Evolutionary conservation across 164 flowering plant genomes (phyloP).

Genomic region (Saururus chinensis): DNA sequence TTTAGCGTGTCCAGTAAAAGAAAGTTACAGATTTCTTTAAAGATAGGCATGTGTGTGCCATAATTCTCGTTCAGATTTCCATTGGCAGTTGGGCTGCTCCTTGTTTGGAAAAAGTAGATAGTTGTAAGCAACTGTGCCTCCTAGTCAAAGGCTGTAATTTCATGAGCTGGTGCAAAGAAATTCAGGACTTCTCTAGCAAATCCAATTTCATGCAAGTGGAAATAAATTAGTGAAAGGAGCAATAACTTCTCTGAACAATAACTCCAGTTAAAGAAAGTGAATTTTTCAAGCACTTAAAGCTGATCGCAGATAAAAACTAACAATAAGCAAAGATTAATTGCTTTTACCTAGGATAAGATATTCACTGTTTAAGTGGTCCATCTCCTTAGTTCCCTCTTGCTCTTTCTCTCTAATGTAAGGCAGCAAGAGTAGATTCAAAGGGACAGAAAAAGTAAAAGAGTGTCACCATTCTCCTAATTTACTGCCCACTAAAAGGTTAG

Average conservation of each 20-base stretch:
- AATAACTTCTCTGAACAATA: not conserved
- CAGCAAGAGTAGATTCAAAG: not conserved
- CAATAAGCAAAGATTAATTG: not conserved
- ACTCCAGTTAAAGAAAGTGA: not conserved
- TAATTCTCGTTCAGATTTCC: not conserved
- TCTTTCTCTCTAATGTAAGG: not conserved
- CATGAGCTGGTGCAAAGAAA: not conserved
- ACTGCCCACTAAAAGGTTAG: conserved; percentile 13
- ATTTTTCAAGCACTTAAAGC: not conserved
- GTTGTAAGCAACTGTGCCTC: not conserved
- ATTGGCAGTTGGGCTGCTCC: not conserved
- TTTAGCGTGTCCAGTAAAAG: not conserved
- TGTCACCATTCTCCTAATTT: not conserved
- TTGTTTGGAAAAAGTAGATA: not conserved
- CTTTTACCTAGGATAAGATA: not conserved
- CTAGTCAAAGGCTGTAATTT: not conserved
- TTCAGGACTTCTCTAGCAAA: not conserved
- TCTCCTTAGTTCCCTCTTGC: not conserved
- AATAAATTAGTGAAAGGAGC: not conserved
- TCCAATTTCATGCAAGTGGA: not conserved
- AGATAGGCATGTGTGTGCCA: no score
- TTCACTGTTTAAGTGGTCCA: not conserved
- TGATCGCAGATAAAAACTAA: not conserved
- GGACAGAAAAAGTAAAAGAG: not conserved
- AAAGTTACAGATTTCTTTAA: not conserved